Evolutionary conservation across 441 rosid species (phyloP), one percentile per base, ranked within the genome.

Genomic region (Syzygium malaccense): DNA sequence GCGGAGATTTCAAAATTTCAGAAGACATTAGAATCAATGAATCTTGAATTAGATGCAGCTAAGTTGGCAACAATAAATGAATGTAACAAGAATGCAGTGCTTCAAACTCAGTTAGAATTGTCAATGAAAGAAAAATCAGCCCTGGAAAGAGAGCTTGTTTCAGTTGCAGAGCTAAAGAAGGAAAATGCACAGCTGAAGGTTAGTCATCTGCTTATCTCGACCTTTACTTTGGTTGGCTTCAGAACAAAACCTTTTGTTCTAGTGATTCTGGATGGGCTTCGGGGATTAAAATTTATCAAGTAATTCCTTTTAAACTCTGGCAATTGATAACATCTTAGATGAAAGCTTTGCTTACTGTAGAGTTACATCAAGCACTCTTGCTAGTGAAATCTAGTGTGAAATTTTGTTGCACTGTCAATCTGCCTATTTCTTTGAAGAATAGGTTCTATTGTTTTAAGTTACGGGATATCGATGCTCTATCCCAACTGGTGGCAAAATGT

Each of bases 41-140:
- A 89, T 90, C 99, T 98, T 88, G 98, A 97, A 93, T 92, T 96
- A 89, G 99, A 98, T 94, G 99, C 98, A 84, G 93, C 99, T 90
- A 98, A 94, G 93, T 93, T 97, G 91, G 95, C 97, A 71, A 96
- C 98, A 86, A 95, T 96, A 87, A 97, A 95, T 90, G 97, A 96
- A 93, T 96, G 96, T 92, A 95, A 96, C 94, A 98, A 96, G 93
- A 96, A 98, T 90, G 96, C 94, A 53, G 95, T 94, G 93, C 93
- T 98, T 93, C 95, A 94, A 93, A 95, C 95, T 92, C 99, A 96
- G 90, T 90, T 98, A 88, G 97, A 96, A 55, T 88, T 96, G 85
- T 93, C 97, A 60, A 88, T 92, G 90, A 96, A 94, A 91, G 99
- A 95, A 92, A 98, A 96, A 90, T 92, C 94, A 91, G 94, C 97